A percentile compares a stretch with the other conserved stretches of the same genome.
Conservation (phyloP, 1,284 basidiomycete genomes). For the Trametes hirsuta region DNA sequence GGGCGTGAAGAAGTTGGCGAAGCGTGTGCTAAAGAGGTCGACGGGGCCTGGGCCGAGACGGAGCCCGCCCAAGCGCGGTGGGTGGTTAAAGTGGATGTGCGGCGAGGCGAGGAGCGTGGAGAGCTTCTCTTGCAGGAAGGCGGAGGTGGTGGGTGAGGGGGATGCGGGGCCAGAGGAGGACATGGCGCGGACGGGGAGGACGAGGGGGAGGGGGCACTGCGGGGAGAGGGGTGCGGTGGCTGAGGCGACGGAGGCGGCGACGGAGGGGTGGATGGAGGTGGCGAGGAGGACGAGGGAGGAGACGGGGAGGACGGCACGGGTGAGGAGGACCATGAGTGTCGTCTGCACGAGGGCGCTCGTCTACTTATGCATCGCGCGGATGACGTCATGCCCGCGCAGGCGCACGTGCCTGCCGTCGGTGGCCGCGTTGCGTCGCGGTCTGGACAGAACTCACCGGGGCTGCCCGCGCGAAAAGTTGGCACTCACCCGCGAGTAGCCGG, state of each 20-base stretch:
- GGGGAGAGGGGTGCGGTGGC: not conserved
- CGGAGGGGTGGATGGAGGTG: not conserved
- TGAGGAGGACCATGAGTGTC: constrained; percentile 1
- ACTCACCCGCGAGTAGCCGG: not conserved
- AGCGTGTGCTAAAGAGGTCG: constrained; percentile 38
- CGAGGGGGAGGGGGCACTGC: constrained; percentile 10
- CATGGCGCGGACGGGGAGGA: constrained; percentile 13
- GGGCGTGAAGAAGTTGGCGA: constrained; percentile 32
- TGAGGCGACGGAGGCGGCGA: not conserved
- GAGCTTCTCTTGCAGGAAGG: constrained; percentile 34
- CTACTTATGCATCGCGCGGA: not conserved
- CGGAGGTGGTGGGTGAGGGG: constrained; percentile 19
- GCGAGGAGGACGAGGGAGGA: not conserved
- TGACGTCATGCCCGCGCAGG: constrained; percentile 10
- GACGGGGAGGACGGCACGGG: not conserved
- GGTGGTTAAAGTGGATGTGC: constrained; percentile 35
- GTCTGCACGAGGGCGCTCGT: not conserved
- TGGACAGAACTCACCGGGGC: not conserved
- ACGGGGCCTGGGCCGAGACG: constrained; percentile 34
- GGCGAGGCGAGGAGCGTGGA: constrained; percentile 33
- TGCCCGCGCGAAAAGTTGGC: not conserved
- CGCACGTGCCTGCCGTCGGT: not conserved
- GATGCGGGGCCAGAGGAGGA: constrained; percentile 4
- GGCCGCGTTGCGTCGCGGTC: not conserved
- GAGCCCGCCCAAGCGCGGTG: constrained; percentile 18